These are phyloP conservation scores for Penicillium digitatum DNA, from an alignment of 2,329 filamentous ascomycete species.

Conservation along the genomic window DNA sequence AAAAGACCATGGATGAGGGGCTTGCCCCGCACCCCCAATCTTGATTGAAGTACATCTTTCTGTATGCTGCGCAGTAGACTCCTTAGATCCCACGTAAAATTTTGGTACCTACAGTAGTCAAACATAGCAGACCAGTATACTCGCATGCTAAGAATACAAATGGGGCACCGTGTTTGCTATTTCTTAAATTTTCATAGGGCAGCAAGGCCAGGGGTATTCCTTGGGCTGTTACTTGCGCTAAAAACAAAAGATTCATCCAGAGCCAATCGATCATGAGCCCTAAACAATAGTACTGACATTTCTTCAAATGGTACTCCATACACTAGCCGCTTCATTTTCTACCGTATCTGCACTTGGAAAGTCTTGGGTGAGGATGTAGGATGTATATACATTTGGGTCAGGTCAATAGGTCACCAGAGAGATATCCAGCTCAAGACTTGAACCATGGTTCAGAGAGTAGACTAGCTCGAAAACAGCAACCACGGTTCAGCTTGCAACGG, in stretches of 20 bases:
- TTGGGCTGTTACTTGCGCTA: slow-evolving; percentile 12
- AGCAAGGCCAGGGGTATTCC: slow-evolving; percentile 6
- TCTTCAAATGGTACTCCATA: background rate
- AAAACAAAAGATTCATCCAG: slow-evolving; percentile 19
- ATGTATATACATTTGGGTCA: background rate
- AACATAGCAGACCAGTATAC: background rate
- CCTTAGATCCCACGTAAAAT: background rate
- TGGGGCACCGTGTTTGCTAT: slow-evolving; percentile 7
- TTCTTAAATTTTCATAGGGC: slow-evolving; percentile 3
- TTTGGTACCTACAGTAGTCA: slow-evolving; percentile 5
- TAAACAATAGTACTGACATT: slow-evolving; percentile 1
- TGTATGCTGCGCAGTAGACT: slow-evolving; percentile 3
- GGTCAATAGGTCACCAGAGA: background rate
- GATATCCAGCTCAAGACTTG: background rate
- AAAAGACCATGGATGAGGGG: background rate
- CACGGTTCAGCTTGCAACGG: slow-evolving; percentile 6
- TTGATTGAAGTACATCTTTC: background rate
- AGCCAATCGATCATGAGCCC: slow-evolving; percentile 21
- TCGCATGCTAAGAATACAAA: background rate
- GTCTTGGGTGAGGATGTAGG: background rate
- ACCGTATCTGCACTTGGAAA: background rate
- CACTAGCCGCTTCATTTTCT: background rate
- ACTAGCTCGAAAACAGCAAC: background rate
- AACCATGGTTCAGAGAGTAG: slow-evolving; percentile 4
- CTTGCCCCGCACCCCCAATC: slow-evolving; percentile 5